These are phyloP conservation scores for Neurospora pannonica DNA, from an alignment of 495 filamentous ascomycete species.

Conservation along the genomic window DNA sequence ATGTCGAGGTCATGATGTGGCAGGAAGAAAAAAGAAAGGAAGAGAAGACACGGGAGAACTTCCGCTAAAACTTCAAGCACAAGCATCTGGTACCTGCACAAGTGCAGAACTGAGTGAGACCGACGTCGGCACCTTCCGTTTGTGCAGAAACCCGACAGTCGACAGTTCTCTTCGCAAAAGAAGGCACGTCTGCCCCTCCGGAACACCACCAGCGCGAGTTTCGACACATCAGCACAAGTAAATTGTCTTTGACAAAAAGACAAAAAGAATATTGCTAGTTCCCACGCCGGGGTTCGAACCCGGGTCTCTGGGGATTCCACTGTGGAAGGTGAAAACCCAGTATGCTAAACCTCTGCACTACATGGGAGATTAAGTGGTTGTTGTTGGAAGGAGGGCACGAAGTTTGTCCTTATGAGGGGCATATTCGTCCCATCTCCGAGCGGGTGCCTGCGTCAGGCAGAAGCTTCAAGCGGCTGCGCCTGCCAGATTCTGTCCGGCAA, in stretches of 20 bases:
- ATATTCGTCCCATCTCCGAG: background rate
- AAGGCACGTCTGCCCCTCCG: background rate
- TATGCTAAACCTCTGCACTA: constrained; percentile 19
- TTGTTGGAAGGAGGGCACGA: background rate
- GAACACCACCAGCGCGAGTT: background rate
- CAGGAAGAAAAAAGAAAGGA: background rate
- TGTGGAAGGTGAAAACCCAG: constrained; percentile 8
- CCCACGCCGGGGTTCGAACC: constrained; percentile 16
- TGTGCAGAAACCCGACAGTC: background rate
- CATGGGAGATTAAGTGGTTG: constrained; percentile 2
- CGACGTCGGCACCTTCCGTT: background rate
- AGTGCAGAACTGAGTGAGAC: background rate
- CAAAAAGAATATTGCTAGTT: background rate
- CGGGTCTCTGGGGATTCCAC: constrained; percentile 9
- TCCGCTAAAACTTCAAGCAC: background rate
- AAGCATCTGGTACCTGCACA: background rate
- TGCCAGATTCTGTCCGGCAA: background rate
- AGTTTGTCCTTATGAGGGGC: background rate
- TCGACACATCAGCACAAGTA: background rate
- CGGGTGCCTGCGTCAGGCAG: background rate
- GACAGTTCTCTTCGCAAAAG: background rate
- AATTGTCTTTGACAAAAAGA: background rate
- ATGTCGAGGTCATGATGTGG: background rate
- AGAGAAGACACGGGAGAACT: background rate
- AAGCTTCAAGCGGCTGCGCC: background rate